Base-by-base conservation (phyloP, 345 rosid genomes). In the Eucalyptus lansdowneana region DNA sequence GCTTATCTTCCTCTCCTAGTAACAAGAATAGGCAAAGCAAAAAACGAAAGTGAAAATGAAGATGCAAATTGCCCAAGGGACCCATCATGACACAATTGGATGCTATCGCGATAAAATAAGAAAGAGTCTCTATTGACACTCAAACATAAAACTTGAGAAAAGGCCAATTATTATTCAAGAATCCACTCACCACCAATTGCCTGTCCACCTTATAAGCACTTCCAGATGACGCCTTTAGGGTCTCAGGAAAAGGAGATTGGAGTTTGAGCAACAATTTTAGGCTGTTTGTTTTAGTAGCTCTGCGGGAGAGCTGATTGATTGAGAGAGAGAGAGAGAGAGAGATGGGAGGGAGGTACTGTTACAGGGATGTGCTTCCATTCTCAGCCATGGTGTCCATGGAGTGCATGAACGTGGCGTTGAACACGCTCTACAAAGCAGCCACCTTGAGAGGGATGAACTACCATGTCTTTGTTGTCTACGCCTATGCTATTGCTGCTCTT, bases 371-470 rank as follows among this genome's bases (percentile, higher is more conserved):
- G 76, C 90, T 97, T 50, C 99, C 98, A 19, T 95, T 96, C 86
- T 89, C 93, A 37, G 97, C 94, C 21, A 80, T 97, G 94, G 97
- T 97, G 69, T 86, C 94, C 22, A 94, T 97, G 96, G 98, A 97
- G 91, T 94, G 97, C 88, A 88, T 91, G 27, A 96, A 94, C 91
- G 96, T 96, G 16, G 95, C 95, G 8, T 72, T 95, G 53, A 97
- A 98, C 93, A 98, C 98, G 17, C 95, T 98, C 31, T 97, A 94
- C 93, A 96, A 97, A 88, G 97, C 98, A 88, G 99, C 99, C 7
- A 95, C 98, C 53, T 54, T 92, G 72, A 87, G 90, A 89, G 99
- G 99, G 88, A 95, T 97, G 99, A 97, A 90, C 88, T 92, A 94
- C 88, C 96, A 95, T 90, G 95, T 94, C 87, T 97, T 96, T 80